Evolutionary conservation across 225 moss, liverwort and hornwort species (phyloP).

Genomic region (Bryum argenteum): DNA sequence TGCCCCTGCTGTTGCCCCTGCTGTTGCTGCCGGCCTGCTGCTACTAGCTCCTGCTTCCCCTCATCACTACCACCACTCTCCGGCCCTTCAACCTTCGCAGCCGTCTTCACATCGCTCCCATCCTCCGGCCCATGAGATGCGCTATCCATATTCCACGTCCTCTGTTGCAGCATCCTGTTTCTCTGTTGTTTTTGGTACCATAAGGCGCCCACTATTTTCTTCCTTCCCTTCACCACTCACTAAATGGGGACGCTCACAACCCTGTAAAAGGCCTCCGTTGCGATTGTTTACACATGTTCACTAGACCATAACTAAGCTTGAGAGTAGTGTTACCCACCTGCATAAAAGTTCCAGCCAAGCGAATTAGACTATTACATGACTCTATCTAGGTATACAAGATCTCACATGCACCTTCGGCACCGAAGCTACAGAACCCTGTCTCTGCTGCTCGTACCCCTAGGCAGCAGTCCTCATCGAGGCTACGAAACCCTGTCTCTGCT

Average conservation of each 20-base stretch:
- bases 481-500: too few species aligned
- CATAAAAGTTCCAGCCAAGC: constrained; percentile 3
- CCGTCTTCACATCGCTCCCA: constrained; percentile 18
- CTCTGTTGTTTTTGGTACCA: constrained; percentile 4
- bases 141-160: constrained; percentile 38
- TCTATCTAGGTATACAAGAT: background rate
- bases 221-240: background rate
- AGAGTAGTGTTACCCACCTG: constrained; percentile 6
- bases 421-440: too few species aligned
- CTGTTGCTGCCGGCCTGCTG: background rate
- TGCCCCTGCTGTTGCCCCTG: constrained; percentile 16
- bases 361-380: constrained; percentile 2
- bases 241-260: background rate
- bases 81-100: background rate
- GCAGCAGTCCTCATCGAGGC: too few species aligned
- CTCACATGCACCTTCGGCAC: too few species aligned
- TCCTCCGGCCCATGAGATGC: constrained; percentile 18
- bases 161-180: constrained; percentile 4
- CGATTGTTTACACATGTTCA: background rate
- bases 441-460: too few species aligned
- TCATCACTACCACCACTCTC: constrained; percentile 1
- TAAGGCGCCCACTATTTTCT: background rate
- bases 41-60: constrained; percentile 17
- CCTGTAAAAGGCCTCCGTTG: constrained; percentile 4
- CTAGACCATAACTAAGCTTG: background rate